Evolutionary conservation across 441 rosid genomes (phyloP).

Genomic region (Melastoma candidum): DNA sequence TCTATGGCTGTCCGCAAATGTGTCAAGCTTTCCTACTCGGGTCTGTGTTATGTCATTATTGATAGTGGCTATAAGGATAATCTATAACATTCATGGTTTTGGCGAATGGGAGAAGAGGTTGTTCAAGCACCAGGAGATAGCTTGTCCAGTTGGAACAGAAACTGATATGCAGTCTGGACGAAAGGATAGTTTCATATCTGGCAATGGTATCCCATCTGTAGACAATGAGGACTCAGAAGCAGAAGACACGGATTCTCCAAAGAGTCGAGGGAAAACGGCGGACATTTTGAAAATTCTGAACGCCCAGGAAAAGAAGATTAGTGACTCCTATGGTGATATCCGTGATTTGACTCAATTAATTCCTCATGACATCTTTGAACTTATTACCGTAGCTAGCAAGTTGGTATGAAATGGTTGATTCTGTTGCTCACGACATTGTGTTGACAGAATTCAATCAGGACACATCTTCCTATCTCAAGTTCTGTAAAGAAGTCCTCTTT

Average conservation of each 20-base stretch:
- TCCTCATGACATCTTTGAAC: neutral
- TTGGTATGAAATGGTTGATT: neutral
- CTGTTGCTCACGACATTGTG: neutral
- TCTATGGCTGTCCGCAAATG: constrained; percentile 51
- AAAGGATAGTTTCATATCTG: constrained; percentile 13
- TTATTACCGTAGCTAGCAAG: neutral
- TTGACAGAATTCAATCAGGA: constrained; percentile 37
- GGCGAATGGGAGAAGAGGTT: constrained; percentile 63
- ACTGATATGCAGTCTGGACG: constrained; percentile 6
- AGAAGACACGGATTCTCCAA: constrained; percentile 14
- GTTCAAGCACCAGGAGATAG: neutral
- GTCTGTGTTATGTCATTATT: constrained; percentile 52
- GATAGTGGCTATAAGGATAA: constrained; percentile 46
- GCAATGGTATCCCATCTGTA: constrained; percentile 16
- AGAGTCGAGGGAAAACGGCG: constrained; percentile 21
- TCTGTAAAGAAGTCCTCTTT: constrained; percentile 61
- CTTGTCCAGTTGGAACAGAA: constrained; percentile 13
- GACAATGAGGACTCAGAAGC: constrained; percentile 14
- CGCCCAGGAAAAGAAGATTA: constrained; percentile 25
- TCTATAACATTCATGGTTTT: constrained; percentile 50
- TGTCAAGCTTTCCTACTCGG: constrained; percentile 52
- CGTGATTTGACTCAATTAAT: constrained; percentile 1
- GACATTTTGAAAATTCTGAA: constrained; percentile 40
- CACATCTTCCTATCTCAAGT: constrained; percentile 45
- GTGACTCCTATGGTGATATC: constrained; percentile 24